These are phyloP conservation scores for Candida maesae DNA, from an alignment of 805 yeast genomes.

Conservation along the genomic window DNA sequence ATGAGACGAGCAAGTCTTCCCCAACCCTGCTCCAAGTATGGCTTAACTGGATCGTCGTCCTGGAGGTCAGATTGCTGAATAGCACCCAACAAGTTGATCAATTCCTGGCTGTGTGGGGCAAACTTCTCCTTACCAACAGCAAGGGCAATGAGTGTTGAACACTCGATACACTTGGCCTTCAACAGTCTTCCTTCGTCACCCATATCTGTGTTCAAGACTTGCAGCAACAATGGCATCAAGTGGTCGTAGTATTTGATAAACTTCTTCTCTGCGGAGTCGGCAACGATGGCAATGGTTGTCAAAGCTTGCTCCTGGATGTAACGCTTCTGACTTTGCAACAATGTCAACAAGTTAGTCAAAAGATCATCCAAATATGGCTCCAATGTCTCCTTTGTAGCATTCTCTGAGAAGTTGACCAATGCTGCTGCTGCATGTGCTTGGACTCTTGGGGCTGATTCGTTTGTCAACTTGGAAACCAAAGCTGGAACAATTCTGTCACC, in stretches of 20 bases:
- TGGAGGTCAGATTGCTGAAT: conserved; percentile 60
- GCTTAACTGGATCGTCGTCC: conserved; percentile 82
- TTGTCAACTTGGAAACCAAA: conserved; percentile 72
- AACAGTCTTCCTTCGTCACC: conserved; percentile 74
- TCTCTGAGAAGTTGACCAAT: conserved; percentile 89
- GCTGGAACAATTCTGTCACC: conserved; percentile 84
- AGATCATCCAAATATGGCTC: conserved; percentile 91
- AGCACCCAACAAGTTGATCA: conserved; percentile 65
- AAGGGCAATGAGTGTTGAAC: conserved; percentile 87
- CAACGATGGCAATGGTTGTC: conserved; percentile 94
- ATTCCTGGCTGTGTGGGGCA: conserved; percentile 64
- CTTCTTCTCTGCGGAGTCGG: conserved; percentile 89
- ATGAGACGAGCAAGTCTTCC: conserved; percentile 84
- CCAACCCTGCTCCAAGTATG: conserved; percentile 94
- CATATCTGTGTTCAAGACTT: conserved; percentile 74
- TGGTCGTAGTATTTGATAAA: conserved; percentile 92
- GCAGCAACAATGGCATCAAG: conserved; percentile 81
- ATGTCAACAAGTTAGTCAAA: conserved; percentile 65
- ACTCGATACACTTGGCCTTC: conserved; percentile 92
- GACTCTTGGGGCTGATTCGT: conserved; percentile 79
- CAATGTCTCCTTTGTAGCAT: conserved; percentile 78
- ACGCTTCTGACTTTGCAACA: conserved; percentile 80
- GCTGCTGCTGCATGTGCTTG: conserved; percentile 99
- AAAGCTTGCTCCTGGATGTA: conserved; percentile 97
- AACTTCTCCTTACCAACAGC: conserved; percentile 95